Conservation (phyloP, 805 yeast genomes). For the Millerozyma miso region DNA sequence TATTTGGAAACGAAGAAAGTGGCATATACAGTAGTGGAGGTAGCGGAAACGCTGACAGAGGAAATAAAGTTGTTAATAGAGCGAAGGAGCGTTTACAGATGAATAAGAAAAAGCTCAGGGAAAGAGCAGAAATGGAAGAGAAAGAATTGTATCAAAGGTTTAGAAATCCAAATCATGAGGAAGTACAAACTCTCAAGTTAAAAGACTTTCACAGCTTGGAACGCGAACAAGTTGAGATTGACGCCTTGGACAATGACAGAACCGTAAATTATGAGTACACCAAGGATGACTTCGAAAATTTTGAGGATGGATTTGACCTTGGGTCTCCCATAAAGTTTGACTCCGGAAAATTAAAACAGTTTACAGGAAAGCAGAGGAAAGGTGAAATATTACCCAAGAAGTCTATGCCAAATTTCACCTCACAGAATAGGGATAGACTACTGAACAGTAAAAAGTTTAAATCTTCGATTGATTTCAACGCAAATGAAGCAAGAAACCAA, state of each 20-base stretch:
- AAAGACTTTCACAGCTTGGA: constrained; percentile 20
- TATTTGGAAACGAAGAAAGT: constrained; percentile 34
- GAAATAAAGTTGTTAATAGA: constrained; percentile 8
- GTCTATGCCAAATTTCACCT: constrained; percentile 12
- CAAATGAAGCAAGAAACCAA: constrained; percentile 8
- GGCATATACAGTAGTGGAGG: constrained; percentile 27
- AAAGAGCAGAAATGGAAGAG: constrained; percentile 34
- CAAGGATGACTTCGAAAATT: constrained; percentile 32
- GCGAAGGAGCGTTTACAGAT: constrained; percentile 21
- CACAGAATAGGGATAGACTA: background rate
- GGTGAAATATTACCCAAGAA: constrained; percentile 5
- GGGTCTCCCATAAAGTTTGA: constrained; percentile 4
- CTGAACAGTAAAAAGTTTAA: constrained; percentile 21
- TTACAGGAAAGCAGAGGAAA: background rate
- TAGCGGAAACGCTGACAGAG: background rate
- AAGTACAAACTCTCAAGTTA: constrained; percentile 24
- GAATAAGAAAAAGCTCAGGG: constrained; percentile 21
- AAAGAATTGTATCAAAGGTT: constrained; percentile 19
- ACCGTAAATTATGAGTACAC: constrained; percentile 34
- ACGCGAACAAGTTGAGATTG: constrained; percentile 12
- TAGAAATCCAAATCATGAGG: constrained; percentile 13
- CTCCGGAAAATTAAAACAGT: constrained; percentile 11
- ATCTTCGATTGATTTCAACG: constrained; percentile 30
- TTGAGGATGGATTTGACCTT: constrained; percentile 34
- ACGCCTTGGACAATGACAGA: constrained; percentile 28